phyloP scores from a whole-genome alignment of 2,329 filamentous ascomycete species.

The Emergomyces pasteurianus region DNA sequence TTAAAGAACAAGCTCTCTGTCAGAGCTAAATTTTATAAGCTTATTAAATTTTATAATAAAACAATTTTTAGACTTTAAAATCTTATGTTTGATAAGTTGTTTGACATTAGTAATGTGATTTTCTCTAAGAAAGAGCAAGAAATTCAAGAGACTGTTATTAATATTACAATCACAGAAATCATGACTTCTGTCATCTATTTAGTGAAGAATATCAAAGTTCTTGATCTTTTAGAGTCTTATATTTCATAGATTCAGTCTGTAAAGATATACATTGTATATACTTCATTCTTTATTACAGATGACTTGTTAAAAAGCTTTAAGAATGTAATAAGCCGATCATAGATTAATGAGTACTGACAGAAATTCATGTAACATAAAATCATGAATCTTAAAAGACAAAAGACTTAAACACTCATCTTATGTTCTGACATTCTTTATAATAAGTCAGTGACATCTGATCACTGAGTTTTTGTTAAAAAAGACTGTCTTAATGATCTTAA shows the following conservation, averaged over 20 bases:
- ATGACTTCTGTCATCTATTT: not conserved
- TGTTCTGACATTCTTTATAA: not conserved
- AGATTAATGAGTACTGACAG: not conserved
- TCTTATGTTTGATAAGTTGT: no score
- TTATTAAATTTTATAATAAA: no score
- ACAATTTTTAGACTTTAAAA: no score
- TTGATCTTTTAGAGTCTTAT: not conserved
- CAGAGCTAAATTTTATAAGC: no score
- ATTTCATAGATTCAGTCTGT: not conserved
- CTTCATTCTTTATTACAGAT: not conserved
- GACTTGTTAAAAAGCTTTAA: not conserved
- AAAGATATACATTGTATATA: not conserved
- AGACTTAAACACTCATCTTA: not conserved
- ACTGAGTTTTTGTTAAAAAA: not conserved
- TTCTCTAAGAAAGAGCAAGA: no score
- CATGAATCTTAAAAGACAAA: not conserved
- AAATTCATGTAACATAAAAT: not conserved
- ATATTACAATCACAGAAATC: not conserved
- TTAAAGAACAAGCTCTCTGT: no score
- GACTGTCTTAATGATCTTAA: not conserved
- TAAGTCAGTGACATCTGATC: not conserved
- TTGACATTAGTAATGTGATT: no score
- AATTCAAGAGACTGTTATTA: no score
- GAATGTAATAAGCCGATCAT: not conserved
- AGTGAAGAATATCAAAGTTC: not conserved